A percentile compares a stretch with the other conserved stretches of the same genome.
Conservation (phyloP, 139 green algal genomes). For the Chlorella sp. region DNA sequence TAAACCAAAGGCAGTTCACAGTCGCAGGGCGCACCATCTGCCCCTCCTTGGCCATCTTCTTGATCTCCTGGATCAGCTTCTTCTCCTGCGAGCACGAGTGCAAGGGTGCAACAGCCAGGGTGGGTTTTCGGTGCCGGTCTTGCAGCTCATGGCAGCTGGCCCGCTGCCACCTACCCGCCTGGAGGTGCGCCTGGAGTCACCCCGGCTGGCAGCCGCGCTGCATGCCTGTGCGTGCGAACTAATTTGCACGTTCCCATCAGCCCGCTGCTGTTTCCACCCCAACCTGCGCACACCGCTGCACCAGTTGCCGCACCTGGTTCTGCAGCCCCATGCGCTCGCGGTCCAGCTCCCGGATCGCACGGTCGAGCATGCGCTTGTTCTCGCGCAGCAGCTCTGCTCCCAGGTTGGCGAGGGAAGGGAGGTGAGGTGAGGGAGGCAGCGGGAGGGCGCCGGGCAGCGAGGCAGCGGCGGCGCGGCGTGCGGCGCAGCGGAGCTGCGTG, state of each 20-base stretch:
- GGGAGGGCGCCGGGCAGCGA: too few species aligned
- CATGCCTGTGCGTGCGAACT: too few species aligned
- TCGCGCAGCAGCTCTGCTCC: conserved; percentile 94
- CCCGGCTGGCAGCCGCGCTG: too few species aligned
- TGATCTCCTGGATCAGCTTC: conserved; percentile 96
- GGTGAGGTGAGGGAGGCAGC: too few species aligned
- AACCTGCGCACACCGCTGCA: conserved; percentile 79
- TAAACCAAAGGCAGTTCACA: too few species aligned
- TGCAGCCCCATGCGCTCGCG: conserved; percentile 78
- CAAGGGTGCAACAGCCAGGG: too few species aligned
- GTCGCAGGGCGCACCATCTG: conserved; percentile 78
- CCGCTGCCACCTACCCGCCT: too few species aligned
- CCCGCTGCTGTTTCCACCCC: too few species aligned
- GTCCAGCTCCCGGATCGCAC: conserved; percentile 97
- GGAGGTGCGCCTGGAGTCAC: too few species aligned
- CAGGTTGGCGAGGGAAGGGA: background rate
- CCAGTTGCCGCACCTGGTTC: conserved; percentile 80
- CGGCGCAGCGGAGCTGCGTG: background rate
- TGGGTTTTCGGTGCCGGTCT: too few species aligned
- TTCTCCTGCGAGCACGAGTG: too few species aligned
- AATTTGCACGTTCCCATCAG: conserved; percentile 60
- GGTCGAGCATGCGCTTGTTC: conserved; percentile 98
- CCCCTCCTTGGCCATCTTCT: conserved; percentile 96
- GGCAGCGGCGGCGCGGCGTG: background rate
- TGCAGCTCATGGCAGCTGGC: too few species aligned